Base-by-base conservation (phyloP, 2,329 filamentous ascomycete genomes). In the Cladosporium halotolerans region DNA sequence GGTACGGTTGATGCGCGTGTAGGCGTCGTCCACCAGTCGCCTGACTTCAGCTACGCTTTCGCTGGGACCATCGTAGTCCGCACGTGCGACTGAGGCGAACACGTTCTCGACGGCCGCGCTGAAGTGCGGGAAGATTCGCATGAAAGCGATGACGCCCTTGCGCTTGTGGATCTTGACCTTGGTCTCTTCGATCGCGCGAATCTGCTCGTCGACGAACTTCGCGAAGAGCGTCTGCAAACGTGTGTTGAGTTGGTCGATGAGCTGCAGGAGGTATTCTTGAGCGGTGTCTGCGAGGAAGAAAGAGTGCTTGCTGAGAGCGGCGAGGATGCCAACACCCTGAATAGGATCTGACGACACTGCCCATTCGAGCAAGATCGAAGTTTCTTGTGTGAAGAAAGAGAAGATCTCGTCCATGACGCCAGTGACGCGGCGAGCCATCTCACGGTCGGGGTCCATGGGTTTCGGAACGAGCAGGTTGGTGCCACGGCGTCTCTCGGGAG, bases 121-220 rank as follows among this genome's bases (percentile, higher is more conserved):
- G 72, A 96, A 96, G 55, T 85, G 77, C 0, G 92, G 93, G 76
- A 97, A 97, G 39, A 92, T 86, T 59, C 89, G 88, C 76, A 97
- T 92, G 70, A 97, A 97, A 13, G 85, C 85, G 63, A 97, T 96
- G 53, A 99, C 89, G 9, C 93, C 92, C 73, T 95, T 96, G 61
- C 93, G 86, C 77, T 97, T 97, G 77, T 96, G 96, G 72, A 96
- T 90, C 76, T 96, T 96, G 69, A 99, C 92, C 72, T 97, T 97
- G 38, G 91, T 97, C 57, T 97, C 93, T 72, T 97, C 93, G 58
- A 97, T 96, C 4, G 90, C 91, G 23, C 89, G 88, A 55, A 97
- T 87, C 68, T 99, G 93, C 59, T 96, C 89, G 60, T 97, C 92
- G 8, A 97, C 83, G 63, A 97, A 96, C 58, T 88, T 89, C 57